phyloP scores from a whole-genome alignment of 805 yeast genomes.

The Myxozyma melibiosi region DNA sequence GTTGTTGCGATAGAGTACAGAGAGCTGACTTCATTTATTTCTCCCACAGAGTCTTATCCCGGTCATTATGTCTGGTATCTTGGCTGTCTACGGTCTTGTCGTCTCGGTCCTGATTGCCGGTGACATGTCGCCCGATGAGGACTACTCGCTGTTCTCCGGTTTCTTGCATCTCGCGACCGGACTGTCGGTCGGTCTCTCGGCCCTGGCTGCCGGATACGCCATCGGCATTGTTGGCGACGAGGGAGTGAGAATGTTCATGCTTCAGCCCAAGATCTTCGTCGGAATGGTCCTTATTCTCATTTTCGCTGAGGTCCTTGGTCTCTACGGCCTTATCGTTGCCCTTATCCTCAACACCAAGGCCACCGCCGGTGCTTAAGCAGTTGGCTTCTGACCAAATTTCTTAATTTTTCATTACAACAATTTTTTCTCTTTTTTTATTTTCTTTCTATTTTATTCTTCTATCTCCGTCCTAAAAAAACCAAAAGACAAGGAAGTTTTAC shows the following conservation, averaged over 20 bases:
- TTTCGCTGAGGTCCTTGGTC: conserved; percentile 92
- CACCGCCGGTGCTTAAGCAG: conserved; percentile 50
- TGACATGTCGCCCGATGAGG: conserved; percentile 32
- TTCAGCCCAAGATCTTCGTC: conserved; percentile 83
- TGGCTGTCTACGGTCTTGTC: conserved; percentile 96
- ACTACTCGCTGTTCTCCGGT: conserved; percentile 74
- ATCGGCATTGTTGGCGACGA: conserved; percentile 93
- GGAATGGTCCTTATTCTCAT: conserved; percentile 87
- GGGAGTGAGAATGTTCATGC: conserved; percentile 85
- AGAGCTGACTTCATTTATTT: background rate
- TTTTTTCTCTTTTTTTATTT: background rate
- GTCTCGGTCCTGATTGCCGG: conserved; percentile 96
- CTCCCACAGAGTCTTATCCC: conserved; percentile 69
- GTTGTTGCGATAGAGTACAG: background rate
- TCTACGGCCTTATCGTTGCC: conserved; percentile 97
- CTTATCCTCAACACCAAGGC: conserved; percentile 97
- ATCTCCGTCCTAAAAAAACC: no score
- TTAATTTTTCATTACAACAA: background rate
- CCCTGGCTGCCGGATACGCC: conserved; percentile 95
- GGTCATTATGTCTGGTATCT: conserved; percentile 96
- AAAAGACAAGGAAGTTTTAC: no score
- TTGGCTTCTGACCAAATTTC: background rate
- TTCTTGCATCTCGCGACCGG: conserved; percentile 98
- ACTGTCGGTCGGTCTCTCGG: conserved; percentile 91
- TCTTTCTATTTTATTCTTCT: background rate